phyloP scores from a whole-genome alignment of 768 basidiomycete genomes.

The Panaeolus papilionaceus region DNA sequence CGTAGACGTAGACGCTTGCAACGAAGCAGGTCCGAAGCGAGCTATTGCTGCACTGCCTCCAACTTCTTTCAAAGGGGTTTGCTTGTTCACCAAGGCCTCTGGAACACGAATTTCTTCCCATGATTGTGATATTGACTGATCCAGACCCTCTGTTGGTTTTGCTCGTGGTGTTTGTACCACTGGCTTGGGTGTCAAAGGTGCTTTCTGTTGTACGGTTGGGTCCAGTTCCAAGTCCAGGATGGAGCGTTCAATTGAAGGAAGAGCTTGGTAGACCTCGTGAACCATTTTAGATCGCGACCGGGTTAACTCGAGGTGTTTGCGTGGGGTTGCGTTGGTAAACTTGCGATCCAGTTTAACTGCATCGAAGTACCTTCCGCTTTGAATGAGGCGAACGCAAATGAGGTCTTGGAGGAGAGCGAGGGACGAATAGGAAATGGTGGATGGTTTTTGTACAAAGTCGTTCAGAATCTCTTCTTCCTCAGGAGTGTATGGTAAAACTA shows the following conservation, averaged over 20 bases:
- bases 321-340: slow-evolving; percentile 53
- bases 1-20: slow-evolving; percentile 27
- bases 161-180: slow-evolving; percentile 20
- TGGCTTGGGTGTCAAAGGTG: background rate
- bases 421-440: slow-evolving; percentile 48
- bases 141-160: slow-evolving; percentile 27
- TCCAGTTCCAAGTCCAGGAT: slow-evolving; percentile 66
- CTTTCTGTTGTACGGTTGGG: slow-evolving; percentile 16
- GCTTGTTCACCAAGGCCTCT: slow-evolving; percentile 30
- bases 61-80: slow-evolving; percentile 33
- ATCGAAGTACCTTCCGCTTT: slow-evolving; percentile 70
- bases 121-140: slow-evolving; percentile 54
- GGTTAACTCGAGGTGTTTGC: slow-evolving; percentile 44
- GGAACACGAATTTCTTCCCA: slow-evolving; percentile 65
- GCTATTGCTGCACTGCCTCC: slow-evolving; percentile 36
- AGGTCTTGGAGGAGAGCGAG: slow-evolving; percentile 74
- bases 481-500: slow-evolving; percentile 67
- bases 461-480: slow-evolving; percentile 69
- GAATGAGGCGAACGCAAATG: slow-evolving; percentile 79
- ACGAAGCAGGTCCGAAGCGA: slow-evolving; percentile 40
- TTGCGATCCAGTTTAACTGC: slow-evolving; percentile 79
- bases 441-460: slow-evolving; percentile 45
- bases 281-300: slow-evolving; percentile 73
- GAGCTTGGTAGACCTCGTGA: slow-evolving; percentile 66
- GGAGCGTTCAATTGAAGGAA: slow-evolving; percentile 68